phyloP scores from a whole-genome alignment of 345 rosid genomes.

The Chamaenerion angustifolium region DNA sequence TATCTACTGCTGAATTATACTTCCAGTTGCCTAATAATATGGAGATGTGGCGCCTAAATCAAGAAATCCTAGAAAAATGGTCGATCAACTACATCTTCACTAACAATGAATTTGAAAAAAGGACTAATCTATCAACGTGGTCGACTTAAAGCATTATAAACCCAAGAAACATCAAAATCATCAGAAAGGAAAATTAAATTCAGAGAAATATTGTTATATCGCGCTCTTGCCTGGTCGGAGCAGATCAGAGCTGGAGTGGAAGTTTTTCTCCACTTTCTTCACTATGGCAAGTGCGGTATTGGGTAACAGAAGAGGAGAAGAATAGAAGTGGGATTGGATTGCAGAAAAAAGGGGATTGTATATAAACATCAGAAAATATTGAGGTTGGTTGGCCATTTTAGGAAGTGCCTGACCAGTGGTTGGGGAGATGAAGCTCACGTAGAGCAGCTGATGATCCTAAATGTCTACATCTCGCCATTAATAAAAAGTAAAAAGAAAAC shows the following conservation, averaged over 20 bases:
- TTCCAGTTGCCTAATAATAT: too few relatives aligned
- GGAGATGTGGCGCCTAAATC: too few relatives aligned
- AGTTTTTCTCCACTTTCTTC: not conserved
- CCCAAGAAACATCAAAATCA: too few relatives aligned
- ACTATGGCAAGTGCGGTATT: not conserved
- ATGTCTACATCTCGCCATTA: not conserved
- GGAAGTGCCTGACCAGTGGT: slow-evolving; percentile 9
- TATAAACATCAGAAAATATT: slow-evolving; percentile 3
- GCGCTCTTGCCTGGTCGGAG: too few relatives aligned
- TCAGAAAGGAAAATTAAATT: too few relatives aligned
- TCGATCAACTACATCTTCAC: not conserved
- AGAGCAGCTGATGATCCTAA: not conserved
- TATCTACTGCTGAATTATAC: too few relatives aligned
- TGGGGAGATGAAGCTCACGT: slow-evolving; percentile 2
- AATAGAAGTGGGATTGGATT: slow-evolving; percentile 3
- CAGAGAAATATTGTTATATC: too few relatives aligned
- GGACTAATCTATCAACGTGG: too few relatives aligned
- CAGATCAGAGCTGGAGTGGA: too few relatives aligned
- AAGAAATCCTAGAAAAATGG: not conserved
- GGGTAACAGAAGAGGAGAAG: not conserved
- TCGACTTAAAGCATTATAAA: too few relatives aligned
- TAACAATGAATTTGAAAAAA: not conserved
- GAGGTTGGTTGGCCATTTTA: not conserved
- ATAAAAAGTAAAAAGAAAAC: not conserved
- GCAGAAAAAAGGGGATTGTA: slow-evolving; percentile 3